Evolutionary conservation across 1,139 yeast species (phyloP), one percentile per base, ranked within the genome.

Genomic region (Taphrina confusa): DNA sequence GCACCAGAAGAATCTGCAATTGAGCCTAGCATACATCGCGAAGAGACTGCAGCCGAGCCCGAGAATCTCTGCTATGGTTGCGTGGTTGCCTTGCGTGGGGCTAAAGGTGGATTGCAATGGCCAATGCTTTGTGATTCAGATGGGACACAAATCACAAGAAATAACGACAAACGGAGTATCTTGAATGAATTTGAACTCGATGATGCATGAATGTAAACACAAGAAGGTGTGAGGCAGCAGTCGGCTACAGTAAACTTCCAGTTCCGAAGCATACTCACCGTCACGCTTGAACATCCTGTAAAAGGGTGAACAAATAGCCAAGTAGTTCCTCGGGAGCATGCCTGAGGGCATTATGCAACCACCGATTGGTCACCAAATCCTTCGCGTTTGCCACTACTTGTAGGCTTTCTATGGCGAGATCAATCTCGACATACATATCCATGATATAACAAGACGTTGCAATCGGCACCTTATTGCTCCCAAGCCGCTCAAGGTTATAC

Each of bases 381-480:
- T 54, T 54, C 8, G 45, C 16, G 28, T 23, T 30, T 27, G 49
- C 58, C 3, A 54, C 40, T 8, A 39, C 40, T 33, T 44, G 49
- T n/a, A 34, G 11, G 12, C 49, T 54, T 18, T 34, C 58, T 25
- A 54, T 45, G 5, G 51, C 58, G 8, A 46, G 44, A 11, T 54
- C 58, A 11, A 42, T 40, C 12, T 56, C 45, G 23, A 56, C 60
- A 23, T 44, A 56, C 54, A 56, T 46, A 33, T 56, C 2, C 82
- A 82, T 12, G 75, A 82, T 62, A 18, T 63, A 64, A 42, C 63
- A 61, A 11, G 63, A 62, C 20, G 82, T 76, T 1, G 82, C 82
- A 11, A 80, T 74, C 2, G 66, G 60, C 12, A 65, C 67, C 14
- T 46, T 57, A 18, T 63, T 65, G 1, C 55, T 55, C 18, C 65